A percentile compares a stretch with the other conserved stretches of the same genome.
Conservation (phyloP, 805 yeast species). For the Saccharomycopsis amapae region DNA sequence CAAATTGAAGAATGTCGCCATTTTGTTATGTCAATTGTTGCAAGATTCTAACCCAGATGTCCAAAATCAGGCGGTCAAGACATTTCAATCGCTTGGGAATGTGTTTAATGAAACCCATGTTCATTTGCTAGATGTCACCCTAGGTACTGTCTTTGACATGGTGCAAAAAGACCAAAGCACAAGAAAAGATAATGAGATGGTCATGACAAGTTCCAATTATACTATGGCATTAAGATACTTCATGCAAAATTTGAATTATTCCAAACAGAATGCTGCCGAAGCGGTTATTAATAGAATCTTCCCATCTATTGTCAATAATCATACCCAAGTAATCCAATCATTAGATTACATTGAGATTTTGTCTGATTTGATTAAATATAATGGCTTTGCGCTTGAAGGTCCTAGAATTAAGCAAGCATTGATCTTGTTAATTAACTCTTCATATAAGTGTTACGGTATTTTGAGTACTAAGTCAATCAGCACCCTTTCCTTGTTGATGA, state of each 20-base stretch:
- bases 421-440: conserved; percentile 8
- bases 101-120: not conserved
- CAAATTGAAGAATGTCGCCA: not conserved
- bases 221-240: conserved; percentile 20
- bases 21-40: conserved; percentile 4
- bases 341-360: conserved; percentile 18
- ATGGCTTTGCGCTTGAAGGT: conserved; percentile 5
- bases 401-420: not conserved
- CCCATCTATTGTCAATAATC: conserved; percentile 4
- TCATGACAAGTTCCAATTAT: conserved; percentile 13
- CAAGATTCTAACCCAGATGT: conserved; percentile 18
- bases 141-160: not conserved
- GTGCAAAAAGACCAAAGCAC: conserved; percentile 2
- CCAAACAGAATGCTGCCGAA: not conserved
- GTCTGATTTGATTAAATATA: conserved; percentile 12
- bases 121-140: not conserved
- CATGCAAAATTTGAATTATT: conserved; percentile 10
- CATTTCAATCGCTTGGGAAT: conserved; percentile 8
- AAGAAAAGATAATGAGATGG: not conserved
- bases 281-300: conserved; percentile 1
- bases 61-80: conserved; percentile 20
- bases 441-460: conserved; percentile 15
- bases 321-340: conserved; percentile 3
- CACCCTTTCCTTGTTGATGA: conserved; percentile 9
- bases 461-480: conserved; percentile 13